Conservation (phyloP, 495 filamentous ascomycete species). For the Neurospora intermedia region DNA sequence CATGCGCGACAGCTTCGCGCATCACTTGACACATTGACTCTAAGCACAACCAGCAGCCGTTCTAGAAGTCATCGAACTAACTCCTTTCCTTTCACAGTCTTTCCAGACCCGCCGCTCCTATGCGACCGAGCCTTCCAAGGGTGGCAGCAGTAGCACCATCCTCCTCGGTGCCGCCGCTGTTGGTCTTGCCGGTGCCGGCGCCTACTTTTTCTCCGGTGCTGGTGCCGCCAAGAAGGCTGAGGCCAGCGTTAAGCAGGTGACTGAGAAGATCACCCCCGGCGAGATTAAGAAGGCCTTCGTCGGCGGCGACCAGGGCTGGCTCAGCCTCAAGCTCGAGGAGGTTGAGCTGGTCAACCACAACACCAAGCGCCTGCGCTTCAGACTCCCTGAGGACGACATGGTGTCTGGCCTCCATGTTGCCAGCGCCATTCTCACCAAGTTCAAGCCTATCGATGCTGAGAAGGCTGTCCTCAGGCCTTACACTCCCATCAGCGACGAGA, state of each 20-base stretch:
- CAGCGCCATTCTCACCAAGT: slow-evolving; percentile 81
- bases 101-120: slow-evolving; percentile 32
- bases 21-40: slow-evolving; percentile 7
- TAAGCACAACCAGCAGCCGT: neutral
- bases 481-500: slow-evolving; percentile 81
- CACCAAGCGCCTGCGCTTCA: slow-evolving; percentile 79
- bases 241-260: slow-evolving; percentile 35
- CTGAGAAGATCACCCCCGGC: slow-evolving; percentile 10
- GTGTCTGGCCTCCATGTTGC: slow-evolving; percentile 72
- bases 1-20: neutral
- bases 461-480: slow-evolving; percentile 87
- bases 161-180: slow-evolving; percentile 30
- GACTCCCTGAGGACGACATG: slow-evolving; percentile 70
- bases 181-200: slow-evolving; percentile 37
- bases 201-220: slow-evolving; percentile 40
- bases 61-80: neutral
- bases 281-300: slow-evolving; percentile 53
- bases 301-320: slow-evolving; percentile 79
- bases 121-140: slow-evolving; percentile 37
- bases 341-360: slow-evolving; percentile 74
- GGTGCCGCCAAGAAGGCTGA: slow-evolving; percentile 39
- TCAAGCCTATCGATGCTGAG: slow-evolving; percentile 61
- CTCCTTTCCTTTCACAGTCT: slow-evolving; percentile 2
- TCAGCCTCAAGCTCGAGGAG: slow-evolving; percentile 68
- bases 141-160: slow-evolving; percentile 27